These are phyloP conservation scores for Tuber borchii DNA, from an alignment of 495 filamentous ascomycete species.

Conservation along the genomic window DNA sequence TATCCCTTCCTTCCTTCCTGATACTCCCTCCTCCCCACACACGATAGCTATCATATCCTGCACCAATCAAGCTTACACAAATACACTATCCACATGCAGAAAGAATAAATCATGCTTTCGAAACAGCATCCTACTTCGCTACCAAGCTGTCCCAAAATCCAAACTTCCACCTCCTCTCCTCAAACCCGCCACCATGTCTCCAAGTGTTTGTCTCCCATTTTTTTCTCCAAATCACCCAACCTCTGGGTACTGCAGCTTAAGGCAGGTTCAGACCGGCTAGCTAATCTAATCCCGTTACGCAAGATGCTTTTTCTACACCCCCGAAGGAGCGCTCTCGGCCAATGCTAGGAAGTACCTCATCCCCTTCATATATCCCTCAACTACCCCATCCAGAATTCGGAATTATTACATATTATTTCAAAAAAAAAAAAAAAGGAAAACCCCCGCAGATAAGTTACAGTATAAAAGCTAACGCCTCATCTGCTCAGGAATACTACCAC, in stretches of 20 bases:
- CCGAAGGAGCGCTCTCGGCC: conserved; percentile 50
- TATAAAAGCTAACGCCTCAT: conserved; percentile 12
- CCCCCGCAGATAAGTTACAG: conserved; percentile 14
- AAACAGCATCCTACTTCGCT: conserved; percentile 59
- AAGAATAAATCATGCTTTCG: conserved; percentile 64
- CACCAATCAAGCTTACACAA: not conserved
- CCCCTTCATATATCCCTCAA: conserved; percentile 1
- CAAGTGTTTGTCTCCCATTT: conserved; percentile 54
- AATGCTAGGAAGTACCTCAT: conserved; percentile 46
- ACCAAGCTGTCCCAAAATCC: conserved; percentile 48
- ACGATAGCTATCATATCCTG: not conserved
- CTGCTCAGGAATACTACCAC: conserved; percentile 54
- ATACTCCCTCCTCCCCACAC: not conserved
- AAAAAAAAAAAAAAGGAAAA: conserved; percentile 6
- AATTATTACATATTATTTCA: conserved; percentile 16
- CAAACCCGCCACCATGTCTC: conserved; percentile 75
- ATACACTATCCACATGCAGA: conserved; percentile 35
- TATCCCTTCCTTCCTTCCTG: conserved; percentile 13
- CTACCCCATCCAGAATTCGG: not conserved
- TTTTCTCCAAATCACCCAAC: not conserved
- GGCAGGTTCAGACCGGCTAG: conserved; percentile 7
- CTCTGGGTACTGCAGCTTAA: conserved; percentile 4
- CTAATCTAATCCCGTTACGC: conserved; percentile 20
- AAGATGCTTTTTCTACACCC: conserved; percentile 76
- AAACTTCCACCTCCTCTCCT: conserved; percentile 64